A percentile compares a stretch with the other conserved stretches of the same genome.
Conservation (phyloP, 352 stramenopile genomes). For the Pythium plurisporium region DNA sequence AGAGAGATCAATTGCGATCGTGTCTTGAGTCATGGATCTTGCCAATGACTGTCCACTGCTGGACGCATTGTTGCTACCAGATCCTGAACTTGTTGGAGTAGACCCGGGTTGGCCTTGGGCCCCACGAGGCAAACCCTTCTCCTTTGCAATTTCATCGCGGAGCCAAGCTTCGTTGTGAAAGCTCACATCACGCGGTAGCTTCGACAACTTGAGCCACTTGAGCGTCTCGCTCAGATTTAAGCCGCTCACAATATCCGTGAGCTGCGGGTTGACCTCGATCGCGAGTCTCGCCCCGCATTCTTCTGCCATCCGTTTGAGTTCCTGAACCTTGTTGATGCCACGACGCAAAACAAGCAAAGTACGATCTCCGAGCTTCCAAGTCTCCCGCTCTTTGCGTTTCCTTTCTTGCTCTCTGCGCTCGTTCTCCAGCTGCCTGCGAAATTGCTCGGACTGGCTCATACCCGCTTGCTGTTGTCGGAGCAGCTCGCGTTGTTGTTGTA, state of each 20-base stretch:
- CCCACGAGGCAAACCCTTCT: slow-evolving; percentile 22
- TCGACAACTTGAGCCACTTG: slow-evolving; percentile 61
- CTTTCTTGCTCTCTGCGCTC: slow-evolving; percentile 22
- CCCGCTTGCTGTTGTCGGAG: neutral
- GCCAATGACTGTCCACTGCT: no score
- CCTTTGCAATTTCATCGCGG: slow-evolving; percentile 61
- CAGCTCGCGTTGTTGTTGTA: slow-evolving; percentile 2
- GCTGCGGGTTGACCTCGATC: slow-evolving; percentile 72
- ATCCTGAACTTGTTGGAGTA: no score
- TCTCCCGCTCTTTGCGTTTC: slow-evolving; percentile 32
- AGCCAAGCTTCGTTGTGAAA: slow-evolving; percentile 70
- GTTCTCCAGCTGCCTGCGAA: slow-evolving; percentile 12
- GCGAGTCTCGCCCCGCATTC: slow-evolving; percentile 56
- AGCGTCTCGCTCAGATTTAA: slow-evolving; percentile 59
- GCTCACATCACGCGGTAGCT: slow-evolving; percentile 65
- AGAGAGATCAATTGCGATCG: slow-evolving; percentile 15
- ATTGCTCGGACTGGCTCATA: neutral
- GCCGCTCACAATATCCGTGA: slow-evolving; percentile 75
- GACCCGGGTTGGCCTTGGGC: neutral
- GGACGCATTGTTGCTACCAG: no score
- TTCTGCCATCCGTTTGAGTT: slow-evolving; percentile 57
- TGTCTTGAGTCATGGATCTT: slow-evolving; percentile 1
- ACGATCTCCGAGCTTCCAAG: slow-evolving; percentile 51
- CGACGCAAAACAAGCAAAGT: slow-evolving; percentile 65
- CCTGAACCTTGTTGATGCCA: slow-evolving; percentile 65